Evolutionary conservation across 2,329 filamentous ascomycete genomes (phyloP).

Genomic region (Cordyceps tenuipes): DNA sequence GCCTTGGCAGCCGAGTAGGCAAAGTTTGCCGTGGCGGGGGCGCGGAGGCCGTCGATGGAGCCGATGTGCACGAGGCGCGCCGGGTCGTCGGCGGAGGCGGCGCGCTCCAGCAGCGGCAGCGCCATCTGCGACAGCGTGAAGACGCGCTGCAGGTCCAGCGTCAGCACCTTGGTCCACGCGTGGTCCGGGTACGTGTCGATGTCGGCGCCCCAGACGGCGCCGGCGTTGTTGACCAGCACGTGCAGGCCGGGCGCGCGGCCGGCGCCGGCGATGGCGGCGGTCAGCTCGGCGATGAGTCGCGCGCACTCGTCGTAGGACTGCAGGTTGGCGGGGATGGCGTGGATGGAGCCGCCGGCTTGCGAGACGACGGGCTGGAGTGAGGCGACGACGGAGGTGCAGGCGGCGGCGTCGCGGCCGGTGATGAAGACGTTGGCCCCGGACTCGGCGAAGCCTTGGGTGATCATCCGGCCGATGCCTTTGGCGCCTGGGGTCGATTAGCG

Average conservation of each 20-base stretch:
- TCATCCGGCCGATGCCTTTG: slow-evolving; percentile 61
- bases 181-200: slow-evolving; percentile 51
- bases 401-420: slow-evolving; percentile 51
- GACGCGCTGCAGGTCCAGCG: slow-evolving; percentile 59
- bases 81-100: slow-evolving; percentile 34
- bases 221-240: slow-evolving; percentile 58
- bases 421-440: slow-evolving; percentile 60
- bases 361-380: slow-evolving; percentile 44
- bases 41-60: slow-evolving; percentile 52
- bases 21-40: slow-evolving; percentile 50
- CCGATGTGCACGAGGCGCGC: slow-evolving; percentile 58
- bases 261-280: slow-evolving; percentile 17
- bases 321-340: slow-evolving; percentile 55
- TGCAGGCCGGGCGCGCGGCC: slow-evolving; percentile 44
- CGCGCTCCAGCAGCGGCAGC: slow-evolving; percentile 48
- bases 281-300: slow-evolving; percentile 43
- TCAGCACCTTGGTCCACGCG: slow-evolving; percentile 52
- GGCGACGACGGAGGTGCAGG: slow-evolving; percentile 47
- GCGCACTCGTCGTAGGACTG: slow-evolving; percentile 50
- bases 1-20: slow-evolving; percentile 56
- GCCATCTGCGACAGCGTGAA: slow-evolving; percentile 58
- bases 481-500: slow-evolving; percentile 26
- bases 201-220: slow-evolving; percentile 54
- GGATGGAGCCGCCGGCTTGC: slow-evolving; percentile 36
- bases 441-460: slow-evolving; percentile 54